A percentile compares a stretch with the other conserved stretches of the same genome.
These are phyloP conservation scores for slime mould (Dictyostelium discoideum) DNA, from an alignment of 78 protist species.

Conservation along the genomic window DNA sequence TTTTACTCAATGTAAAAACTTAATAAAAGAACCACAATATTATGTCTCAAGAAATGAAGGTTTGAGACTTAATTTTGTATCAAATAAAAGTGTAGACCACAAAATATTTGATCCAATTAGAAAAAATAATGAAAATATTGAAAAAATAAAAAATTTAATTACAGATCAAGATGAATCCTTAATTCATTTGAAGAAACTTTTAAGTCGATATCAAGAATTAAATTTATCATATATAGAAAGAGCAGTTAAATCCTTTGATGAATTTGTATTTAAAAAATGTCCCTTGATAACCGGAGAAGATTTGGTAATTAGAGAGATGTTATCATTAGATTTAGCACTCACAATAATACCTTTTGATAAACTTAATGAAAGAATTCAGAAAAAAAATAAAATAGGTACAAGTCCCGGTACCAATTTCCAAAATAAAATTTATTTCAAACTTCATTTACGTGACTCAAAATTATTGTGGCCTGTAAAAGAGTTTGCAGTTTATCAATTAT, in stretches of 20 bases:
- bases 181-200: neutral
- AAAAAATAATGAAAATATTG: neutral
- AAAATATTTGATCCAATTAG: neutral
- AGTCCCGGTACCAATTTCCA: neutral
- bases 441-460: neutral
- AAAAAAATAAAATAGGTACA: neutral
- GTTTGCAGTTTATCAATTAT: neutral
- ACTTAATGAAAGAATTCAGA: neutral
- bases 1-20: neutral
- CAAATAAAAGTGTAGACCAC: neutral
- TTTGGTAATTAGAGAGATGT: neutral
- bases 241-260: neutral
- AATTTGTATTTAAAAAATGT: neutral
- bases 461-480: neutral
- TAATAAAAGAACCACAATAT: neutral
- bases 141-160: neutral
- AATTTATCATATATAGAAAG: neutral
- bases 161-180: neutral
- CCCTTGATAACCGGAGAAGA: neutral
- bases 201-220: neutral
- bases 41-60: neutral
- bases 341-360: neutral
- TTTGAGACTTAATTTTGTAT: neutral
- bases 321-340: neutral
- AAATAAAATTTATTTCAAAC: neutral